Base-by-base conservation (phyloP, 2,329 filamentous ascomycete genomes). In the Colletotrichum falcatum region DNA sequence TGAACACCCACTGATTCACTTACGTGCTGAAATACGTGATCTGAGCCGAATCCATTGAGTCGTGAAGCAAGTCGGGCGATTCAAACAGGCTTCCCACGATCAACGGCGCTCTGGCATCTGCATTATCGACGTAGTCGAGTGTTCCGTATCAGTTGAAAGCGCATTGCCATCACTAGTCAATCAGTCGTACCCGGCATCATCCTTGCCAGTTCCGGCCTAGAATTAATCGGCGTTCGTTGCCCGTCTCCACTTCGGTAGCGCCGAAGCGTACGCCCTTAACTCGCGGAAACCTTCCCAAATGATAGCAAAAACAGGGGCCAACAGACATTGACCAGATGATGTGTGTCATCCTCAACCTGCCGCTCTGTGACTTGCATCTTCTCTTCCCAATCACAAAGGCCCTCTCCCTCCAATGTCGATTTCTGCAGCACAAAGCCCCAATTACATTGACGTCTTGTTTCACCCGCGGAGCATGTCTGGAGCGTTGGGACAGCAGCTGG, bases 231-330 rank as follows among this genome's bases (percentile, higher is more conserved):
- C 33, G 20, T 53, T 37, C 44, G 12, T 53, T 28, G 39, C 26
- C 33, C 12, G 58, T 66, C 55, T 30, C 55, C 63, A 61, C 56
- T 30, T n/a, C 35, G 37, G 37, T 61, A 61, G 63, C 63, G 63
- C 46, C 63, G 63, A 66, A 44, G 59, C 35, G 44, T 61, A 33
- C 35, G 16, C 16, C 11, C 39, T 59, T n/a, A 23, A 2, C 42
- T 61, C 65, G 65, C 65, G 59, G 59, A 67, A 64, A 64, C 65
- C 59, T 67, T 63, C 59, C 48, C 51, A n/a, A 28, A 55, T 33
- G 18, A 14, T 33, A 23, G 20, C 23, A 49, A 48, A 63, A 9
- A n/a, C 39, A 55, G n/a, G 42, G 14, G 30, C 26, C 35, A 49
- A 30, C 39, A 59, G 16, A 59, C 26, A 46, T 46, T 42, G 42